Conservation (phyloP, 805 yeast genomes). For the Metschnikowia gelsemii region DNA sequence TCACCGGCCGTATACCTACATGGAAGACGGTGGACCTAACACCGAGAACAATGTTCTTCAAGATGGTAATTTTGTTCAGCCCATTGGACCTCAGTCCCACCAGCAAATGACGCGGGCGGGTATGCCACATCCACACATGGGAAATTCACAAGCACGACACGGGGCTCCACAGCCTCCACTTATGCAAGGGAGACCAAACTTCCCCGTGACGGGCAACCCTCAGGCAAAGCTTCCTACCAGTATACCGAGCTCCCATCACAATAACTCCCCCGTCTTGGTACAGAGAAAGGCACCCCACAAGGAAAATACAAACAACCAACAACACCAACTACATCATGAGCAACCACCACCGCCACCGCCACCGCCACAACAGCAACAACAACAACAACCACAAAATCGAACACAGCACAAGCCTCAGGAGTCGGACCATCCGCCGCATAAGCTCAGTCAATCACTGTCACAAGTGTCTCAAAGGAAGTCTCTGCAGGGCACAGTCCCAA, state of each 20-base stretch:
- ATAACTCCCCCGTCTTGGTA: slow-evolving; percentile 11
- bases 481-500: not conserved
- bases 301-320: slow-evolving; percentile 5
- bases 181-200: not conserved
- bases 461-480: not conserved
- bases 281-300: not conserved
- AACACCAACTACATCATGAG: slow-evolving; percentile 16
- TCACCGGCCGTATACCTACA: not conserved
- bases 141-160: not conserved
- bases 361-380: not conserved
- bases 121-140: not conserved
- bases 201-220: not conserved
- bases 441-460: not conserved
- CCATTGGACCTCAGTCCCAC: not conserved
- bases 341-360: not conserved
- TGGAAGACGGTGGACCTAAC: not conserved
- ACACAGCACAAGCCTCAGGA: not conserved
- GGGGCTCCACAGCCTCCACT: not conserved
- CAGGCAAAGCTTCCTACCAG: not conserved
- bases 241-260: slow-evolving; percentile 11
- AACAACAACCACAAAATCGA: not conserved
- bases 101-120: not conserved
- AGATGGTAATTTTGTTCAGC: not conserved
- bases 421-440: not conserved
- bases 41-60: not conserved